phyloP scores from a whole-genome alignment of 768 basidiomycete genomes.

The Dioszegia hungarica region DNA sequence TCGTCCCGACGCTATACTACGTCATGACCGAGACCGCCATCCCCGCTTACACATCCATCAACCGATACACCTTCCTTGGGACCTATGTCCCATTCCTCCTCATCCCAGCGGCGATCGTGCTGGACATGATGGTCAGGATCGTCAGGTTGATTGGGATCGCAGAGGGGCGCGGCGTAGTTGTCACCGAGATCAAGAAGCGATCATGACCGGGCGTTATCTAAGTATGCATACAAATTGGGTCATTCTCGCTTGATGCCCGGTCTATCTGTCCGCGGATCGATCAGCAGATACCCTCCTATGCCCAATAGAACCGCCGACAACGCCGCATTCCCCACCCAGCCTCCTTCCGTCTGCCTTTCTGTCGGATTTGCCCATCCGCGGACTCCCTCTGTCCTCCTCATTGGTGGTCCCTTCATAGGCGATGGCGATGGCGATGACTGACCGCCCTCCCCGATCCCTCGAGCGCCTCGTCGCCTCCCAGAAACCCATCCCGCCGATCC shows the following conservation, averaged over 20 bases:
- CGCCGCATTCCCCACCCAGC: neutral
- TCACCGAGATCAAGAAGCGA: constrained; percentile 6
- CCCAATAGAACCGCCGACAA: neutral
- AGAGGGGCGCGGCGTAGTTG: constrained; percentile 19
- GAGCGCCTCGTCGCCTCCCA: neutral
- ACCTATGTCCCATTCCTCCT: constrained; percentile 74
- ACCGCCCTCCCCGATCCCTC: too few species aligned
- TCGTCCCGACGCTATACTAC: constrained; percentile 63
- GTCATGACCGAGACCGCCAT: constrained; percentile 57
- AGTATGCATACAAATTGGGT: constrained; percentile 3
- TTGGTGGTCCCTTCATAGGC: too few species aligned
- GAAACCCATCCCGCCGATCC: neutral
- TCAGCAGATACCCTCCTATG: neutral
- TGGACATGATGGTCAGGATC: constrained; percentile 59
- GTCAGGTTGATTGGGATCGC: constrained; percentile 16
- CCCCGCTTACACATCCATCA: constrained; percentile 53
- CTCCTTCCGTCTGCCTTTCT: neutral
- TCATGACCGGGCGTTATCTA: neutral
- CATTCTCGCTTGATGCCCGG: neutral
- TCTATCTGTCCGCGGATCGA: neutral
- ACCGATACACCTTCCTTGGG: constrained; percentile 59
- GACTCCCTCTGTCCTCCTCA: too few species aligned
- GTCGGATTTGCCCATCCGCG: neutral
- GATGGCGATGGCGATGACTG: too few species aligned
- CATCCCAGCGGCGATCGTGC: constrained; percentile 64